phyloP scores from a whole-genome alignment of 208 protist genomes.

The Trypanosoma platydactyli region DNA sequence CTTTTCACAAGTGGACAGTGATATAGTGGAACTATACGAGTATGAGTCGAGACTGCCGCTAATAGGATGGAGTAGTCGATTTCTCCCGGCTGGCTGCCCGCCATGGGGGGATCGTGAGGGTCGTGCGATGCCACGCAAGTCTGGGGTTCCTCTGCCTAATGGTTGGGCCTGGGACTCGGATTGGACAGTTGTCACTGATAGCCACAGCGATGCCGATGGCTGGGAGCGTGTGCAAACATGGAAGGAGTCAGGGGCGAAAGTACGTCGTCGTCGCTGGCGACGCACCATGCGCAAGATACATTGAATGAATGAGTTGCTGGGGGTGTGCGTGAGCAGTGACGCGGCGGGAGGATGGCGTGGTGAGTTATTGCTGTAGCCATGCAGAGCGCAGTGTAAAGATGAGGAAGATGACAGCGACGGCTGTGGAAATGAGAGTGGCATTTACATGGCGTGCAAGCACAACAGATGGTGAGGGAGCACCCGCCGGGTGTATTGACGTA shows the following conservation, averaged over 20 bases:
- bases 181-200: conserved; percentile 29
- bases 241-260: conserved; percentile 27
- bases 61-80: conserved; percentile 54
- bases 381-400: too few relatives aligned
- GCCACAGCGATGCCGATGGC: conserved; percentile 18
- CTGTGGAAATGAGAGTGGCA: too few relatives aligned
- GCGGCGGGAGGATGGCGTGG: too few relatives aligned
- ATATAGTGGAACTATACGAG: conserved; percentile 52
- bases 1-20: conserved; percentile 11
- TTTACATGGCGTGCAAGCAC: too few relatives aligned
- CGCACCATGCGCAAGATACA: conserved; percentile 25
- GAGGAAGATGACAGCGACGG: too few relatives aligned
- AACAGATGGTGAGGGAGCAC: too few relatives aligned
- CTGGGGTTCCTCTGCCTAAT: conserved; percentile 38
- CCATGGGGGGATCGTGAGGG: conserved; percentile 68
- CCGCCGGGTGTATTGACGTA: too few relatives aligned
- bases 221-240: conserved; percentile 38
- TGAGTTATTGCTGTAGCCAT: too few relatives aligned
- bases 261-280: conserved; percentile 74
- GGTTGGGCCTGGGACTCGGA: conserved; percentile 63
- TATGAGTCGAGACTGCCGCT: conserved; percentile 55
- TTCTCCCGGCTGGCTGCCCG: conserved; percentile 44
- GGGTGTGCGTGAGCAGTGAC: too few relatives aligned
- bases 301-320: too few relatives aligned
- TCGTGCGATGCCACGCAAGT: conserved; percentile 34